Evolutionary conservation across 768 basidiomycete species (phyloP), one percentile per base, ranked within the genome.

Genomic region (Panus rudis): DNA sequence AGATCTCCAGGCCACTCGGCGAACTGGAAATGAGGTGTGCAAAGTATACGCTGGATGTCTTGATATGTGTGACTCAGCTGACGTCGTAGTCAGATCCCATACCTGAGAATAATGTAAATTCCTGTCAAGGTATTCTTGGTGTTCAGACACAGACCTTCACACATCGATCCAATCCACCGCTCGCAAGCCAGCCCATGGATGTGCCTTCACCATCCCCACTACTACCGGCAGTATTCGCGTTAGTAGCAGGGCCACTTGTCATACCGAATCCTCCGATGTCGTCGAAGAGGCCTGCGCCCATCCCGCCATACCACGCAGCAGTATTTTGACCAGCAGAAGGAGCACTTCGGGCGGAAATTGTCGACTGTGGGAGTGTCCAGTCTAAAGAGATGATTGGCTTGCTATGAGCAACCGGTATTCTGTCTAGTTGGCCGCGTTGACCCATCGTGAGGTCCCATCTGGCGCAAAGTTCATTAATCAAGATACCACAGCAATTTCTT

Each of bases 401-500:
- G 6, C 74, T 69, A 62, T 91, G 88, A 0, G 88, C 87, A 5
- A 87, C 75, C 5, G 78, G 73, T 16, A 90, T 63, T 17, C 80
- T 76, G 55, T 88, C 87, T 0, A 87, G 66, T 38, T 76, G 72
- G 4, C 85, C 84, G 5, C 79, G 75, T 51, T 84, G 82, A 4
- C 84, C 84, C 76, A 82, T 81, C 52, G 77, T 74, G 41, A 90
- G 64, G 54, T 91, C 88, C 84, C 87, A 90, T 47, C 84, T 81
- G 43, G 19, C 30, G 6, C 14, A 27, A 32, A 22, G 37, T 20
- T 8, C 16, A 17, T 35, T 17, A 35, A 20, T 8, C 7, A 14
- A 17, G 21, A 35, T 35, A 14, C 33, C 10, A 16, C 28, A 10
- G 16, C 10, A 35, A 35, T 7, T 8, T 14, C 16, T 35, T 17